Evolutionary conservation across 2,329 filamentous ascomycete species (phyloP).

Genomic region (Cyclaneusma minus): DNA sequence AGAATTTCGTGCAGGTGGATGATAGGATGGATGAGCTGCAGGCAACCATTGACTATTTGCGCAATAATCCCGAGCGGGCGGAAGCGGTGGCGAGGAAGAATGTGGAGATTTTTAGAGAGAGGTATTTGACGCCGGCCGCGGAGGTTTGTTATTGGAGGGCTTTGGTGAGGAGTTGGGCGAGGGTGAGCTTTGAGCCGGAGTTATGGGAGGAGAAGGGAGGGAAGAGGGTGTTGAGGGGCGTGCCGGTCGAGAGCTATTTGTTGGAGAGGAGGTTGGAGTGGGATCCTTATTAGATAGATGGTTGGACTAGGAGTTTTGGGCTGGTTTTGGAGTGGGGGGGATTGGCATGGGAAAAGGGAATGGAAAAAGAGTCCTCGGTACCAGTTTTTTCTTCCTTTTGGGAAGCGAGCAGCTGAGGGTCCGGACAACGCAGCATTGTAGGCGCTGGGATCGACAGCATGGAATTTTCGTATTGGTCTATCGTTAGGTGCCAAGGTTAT

Average conservation of each 20-base stretch:
- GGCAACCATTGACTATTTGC: conserved; percentile 22
- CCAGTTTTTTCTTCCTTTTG: no score
- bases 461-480: no score
- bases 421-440: no score
- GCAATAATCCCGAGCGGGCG: conserved; percentile 26
- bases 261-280: no score
- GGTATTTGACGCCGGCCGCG: conserved; percentile 36
- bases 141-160: conserved; percentile 42
- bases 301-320: no score
- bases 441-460: no score
- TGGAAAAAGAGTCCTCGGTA: no score
- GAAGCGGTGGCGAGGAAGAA: conserved; percentile 26
- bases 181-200: conserved; percentile 7
- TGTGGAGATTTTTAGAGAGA: conserved; percentile 21
- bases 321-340: no score
- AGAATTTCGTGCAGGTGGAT: conserved; percentile 32
- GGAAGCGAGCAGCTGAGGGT: no score
- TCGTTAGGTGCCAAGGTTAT: no score
- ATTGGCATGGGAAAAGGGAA: no score
- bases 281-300: no score
- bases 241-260: conserved; percentile 8
- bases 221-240: conserved; percentile 3
- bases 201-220: conserved; percentile 3
- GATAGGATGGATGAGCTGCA: conserved; percentile 25
- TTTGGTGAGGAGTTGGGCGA: conserved; percentile 7